Evolutionary conservation across 129 eudicot species (phyloP), one percentile per base, ranked within the genome.

Genomic region (Escallonia rubra): DNA sequence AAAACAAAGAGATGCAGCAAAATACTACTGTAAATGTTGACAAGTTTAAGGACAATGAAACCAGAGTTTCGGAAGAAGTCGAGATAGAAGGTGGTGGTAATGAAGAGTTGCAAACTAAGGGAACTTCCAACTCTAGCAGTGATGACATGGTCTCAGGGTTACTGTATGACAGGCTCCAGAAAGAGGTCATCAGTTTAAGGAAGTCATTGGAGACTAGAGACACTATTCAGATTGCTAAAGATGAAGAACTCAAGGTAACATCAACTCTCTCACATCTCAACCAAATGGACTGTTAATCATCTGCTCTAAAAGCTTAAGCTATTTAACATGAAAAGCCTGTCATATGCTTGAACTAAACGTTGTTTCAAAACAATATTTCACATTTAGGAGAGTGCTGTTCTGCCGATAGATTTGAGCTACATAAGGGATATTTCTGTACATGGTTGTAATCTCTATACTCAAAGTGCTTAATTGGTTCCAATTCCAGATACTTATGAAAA

Each of bases 101-200:
- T 58, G 86, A 75, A 59, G 85, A 73, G 52, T 66, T 71, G 50
- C 43, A 66, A 72, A 73, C 59, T 46, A 65, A 40, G 50, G 70
- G 34, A 16, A 70, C 51, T 44, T 38, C 61, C 12, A 64, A 77
- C n/a, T 64, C 67, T 50, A 65, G 62, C 7, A 56, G 54, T 61
- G 88, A 85, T 64, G 92, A 94, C 67, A 48, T 79, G 74, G 96
- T 94, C 34, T 94, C 99, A 2, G 99, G 99, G 66, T 76, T 86
- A 71, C 70, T 94, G 76, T 94, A 94, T 53, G 96, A 94, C 80
- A 76, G 67, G 75, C 90, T 94, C 66, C 99, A 94, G 81, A 94
- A 85, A 73, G 99, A 94, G 67, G 96, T 94, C 41, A 80, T 89
- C 71, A 53, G 61, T 77, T 72, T 94, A 74, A 80, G 93, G 70